Base-by-base conservation (phyloP, 371 early-diverging fungal species). In the Dipsacomyces acuminosporus region DNA sequence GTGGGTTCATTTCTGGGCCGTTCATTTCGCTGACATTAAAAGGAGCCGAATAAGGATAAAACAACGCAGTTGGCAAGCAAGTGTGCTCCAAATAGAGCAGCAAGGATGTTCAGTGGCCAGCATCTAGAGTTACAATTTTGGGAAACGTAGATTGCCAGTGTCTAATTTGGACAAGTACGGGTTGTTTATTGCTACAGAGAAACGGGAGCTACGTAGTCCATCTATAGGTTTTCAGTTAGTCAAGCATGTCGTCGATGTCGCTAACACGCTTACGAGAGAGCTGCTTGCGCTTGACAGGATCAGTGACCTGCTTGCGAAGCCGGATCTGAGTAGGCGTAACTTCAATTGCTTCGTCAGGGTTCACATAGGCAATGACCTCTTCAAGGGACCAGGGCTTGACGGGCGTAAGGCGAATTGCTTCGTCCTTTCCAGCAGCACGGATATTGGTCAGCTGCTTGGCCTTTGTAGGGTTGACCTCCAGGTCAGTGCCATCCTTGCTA, bases 391-490 rank as follows among this genome's bases (percentile, higher is more conserved):
- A 74, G 25, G 74, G 69, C 34, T 79, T 78, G 2, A 80, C 81
- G 0, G 88, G 84, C n/a, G 79, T 77, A 40, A 88, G 69, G 44
- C 80, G 67, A 36, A 86, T 78, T 45, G 77, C 64, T 0, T 89
- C 88, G 42, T 89, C 90, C 70, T 89, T 89, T 47, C 78, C 77
- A 2, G 80, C 83, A 7, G 82, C 79, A 2, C 90, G 80, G 54
- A 87, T 78, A 71, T 88, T 87, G 33, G 84, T 86, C 23, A 85
- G 74, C 56, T 80, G 80, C 76, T 87, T 88, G 24, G 83, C 78
- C 59, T 86, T 83, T n/a, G 79, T 79, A 0, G 88, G 88, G 75
- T 89, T 89, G 45, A 87, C 88, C 45, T 86, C 86, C 45, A 89
- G 56, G 56, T 89, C 90, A 18, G 63, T 66, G 35, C 73, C 61